phyloP scores from a whole-genome alignment of 495 filamentous ascomycete species.

The Penicillium taxi region DNA sequence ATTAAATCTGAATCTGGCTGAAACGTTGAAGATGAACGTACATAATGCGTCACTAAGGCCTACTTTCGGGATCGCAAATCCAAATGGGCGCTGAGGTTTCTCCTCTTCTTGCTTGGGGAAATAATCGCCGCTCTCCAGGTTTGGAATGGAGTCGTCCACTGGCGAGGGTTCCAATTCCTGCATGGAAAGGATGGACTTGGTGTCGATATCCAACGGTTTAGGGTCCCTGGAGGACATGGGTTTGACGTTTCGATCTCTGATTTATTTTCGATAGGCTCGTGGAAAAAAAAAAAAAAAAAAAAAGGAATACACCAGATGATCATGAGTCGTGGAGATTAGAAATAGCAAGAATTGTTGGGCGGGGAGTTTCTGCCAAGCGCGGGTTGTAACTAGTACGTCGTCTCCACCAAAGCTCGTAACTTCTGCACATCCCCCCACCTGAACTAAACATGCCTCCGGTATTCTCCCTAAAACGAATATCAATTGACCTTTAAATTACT shows the following conservation, averaged over 20 bases:
- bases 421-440: background rate
- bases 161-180: constrained; percentile 75
- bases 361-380: too few relatives aligned
- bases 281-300: constrained; percentile 4
- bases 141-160: constrained; percentile 51
- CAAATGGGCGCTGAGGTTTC: constrained; percentile 8
- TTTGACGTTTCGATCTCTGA: background rate
- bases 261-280: background rate
- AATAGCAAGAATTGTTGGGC: constrained; percentile 2
- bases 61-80: constrained; percentile 27
- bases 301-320: constrained; percentile 7
- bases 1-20: constrained; percentile 4
- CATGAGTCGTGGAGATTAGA: constrained; percentile 8
- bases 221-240: background rate
- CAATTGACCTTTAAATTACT: too few relatives aligned
- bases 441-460: constrained; percentile 11
- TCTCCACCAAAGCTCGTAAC: too few relatives aligned
- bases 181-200: constrained; percentile 53
- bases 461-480: background rate
- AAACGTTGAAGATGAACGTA: constrained; percentile 24
- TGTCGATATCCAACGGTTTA: constrained; percentile 28
- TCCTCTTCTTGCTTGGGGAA: constrained; percentile 33
- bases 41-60: constrained; percentile 60
- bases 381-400: too few relatives aligned
- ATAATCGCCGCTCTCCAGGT: constrained; percentile 49